Evolutionary conservation across 129 eudicot species (phyloP), one percentile per base, ranked within the genome.

Genomic region (Mikania micrantha): DNA sequence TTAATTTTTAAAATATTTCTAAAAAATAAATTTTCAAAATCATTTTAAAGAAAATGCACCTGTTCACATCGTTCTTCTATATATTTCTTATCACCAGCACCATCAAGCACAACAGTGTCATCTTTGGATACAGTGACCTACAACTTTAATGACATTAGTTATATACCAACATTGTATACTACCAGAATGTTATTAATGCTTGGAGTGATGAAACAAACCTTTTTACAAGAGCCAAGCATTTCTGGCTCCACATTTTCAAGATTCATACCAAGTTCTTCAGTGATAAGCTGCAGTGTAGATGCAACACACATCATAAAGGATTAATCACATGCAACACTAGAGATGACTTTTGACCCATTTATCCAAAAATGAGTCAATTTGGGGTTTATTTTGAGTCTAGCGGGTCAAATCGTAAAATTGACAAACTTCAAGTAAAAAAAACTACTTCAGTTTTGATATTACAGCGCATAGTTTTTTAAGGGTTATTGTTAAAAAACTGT

Each of bases 1-100:
- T 38, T 12, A 27, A 28, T 17, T 22, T 13, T 29, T 10, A 11
- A 31, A 16, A 2, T 31, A 7, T 59, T 32, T 5, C 15, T n/a
- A 7, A 2, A 13, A n/a, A 16, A 31, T 3, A 22, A 35, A 40
- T 45, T 34, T 16, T 17, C 20, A 31, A 20, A 47, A 10, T 15
- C 9, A 64, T 12, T 12, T 13, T 41, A 54, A 59, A 21, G 0
- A 44, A 28, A 24, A 13, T 57, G 63, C n/a, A 86, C 97, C 95
- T 90, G 89, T 73, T 90, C 95, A 48, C 95, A 90, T 64, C 97
- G 80, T 72, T 84, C 95, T 73, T 90, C 97, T 17, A 90, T 84
- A 27, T 85, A 57, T 78, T 84, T 84, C 77, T 87, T 90, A 60
- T 80, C 95, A 76, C 97, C 97, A 38, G 95, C 87, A 61, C 97